phyloP scores from a whole-genome alignment of 345 rosid genomes.

The Bruguiera sexangula region DNA sequence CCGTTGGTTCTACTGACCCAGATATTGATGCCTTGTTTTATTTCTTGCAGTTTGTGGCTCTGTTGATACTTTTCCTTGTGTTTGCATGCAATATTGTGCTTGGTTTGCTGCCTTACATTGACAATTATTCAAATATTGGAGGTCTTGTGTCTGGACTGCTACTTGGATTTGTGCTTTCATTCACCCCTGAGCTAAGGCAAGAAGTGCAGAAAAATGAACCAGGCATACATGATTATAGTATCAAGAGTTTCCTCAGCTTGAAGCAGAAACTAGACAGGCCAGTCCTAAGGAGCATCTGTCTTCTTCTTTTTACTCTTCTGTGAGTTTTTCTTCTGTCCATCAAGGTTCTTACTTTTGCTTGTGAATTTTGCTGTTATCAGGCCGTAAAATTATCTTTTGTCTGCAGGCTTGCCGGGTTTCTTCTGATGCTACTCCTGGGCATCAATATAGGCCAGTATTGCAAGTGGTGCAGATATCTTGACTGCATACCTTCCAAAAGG shows the following conservation, averaged over 20 bases:
- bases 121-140: slow-evolving; percentile 71
- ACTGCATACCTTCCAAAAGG: slow-evolving; percentile 58
- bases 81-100: slow-evolving; percentile 48
- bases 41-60: slow-evolving; percentile 59
- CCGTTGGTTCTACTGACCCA: slow-evolving; percentile 10
- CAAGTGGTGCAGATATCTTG: slow-evolving; percentile 61
- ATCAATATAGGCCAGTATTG: slow-evolving; percentile 58
- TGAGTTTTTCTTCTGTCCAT: slow-evolving; percentile 33
- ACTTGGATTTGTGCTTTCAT: slow-evolving; percentile 65
- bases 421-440: slow-evolving; percentile 43
- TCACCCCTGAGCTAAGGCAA: slow-evolving; percentile 50
- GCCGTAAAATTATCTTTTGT: slow-evolving; percentile 5
- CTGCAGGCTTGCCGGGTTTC: slow-evolving; percentile 50
- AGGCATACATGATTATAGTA: slow-evolving; percentile 42
- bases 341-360: background rate
- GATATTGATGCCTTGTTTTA: slow-evolving; percentile 15
- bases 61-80: slow-evolving; percentile 44
- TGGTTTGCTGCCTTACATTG: slow-evolving; percentile 70
- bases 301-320: slow-evolving; percentile 51
- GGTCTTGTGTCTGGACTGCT: slow-evolving; percentile 72
- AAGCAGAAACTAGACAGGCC: slow-evolving; percentile 73
- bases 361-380: background rate
- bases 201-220: slow-evolving; percentile 40
- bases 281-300: slow-evolving; percentile 49
- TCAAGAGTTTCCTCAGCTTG: slow-evolving; percentile 41